phyloP scores from a whole-genome alignment of 768 basidiomycete genomes.

The Ramaria sp. region DNA sequence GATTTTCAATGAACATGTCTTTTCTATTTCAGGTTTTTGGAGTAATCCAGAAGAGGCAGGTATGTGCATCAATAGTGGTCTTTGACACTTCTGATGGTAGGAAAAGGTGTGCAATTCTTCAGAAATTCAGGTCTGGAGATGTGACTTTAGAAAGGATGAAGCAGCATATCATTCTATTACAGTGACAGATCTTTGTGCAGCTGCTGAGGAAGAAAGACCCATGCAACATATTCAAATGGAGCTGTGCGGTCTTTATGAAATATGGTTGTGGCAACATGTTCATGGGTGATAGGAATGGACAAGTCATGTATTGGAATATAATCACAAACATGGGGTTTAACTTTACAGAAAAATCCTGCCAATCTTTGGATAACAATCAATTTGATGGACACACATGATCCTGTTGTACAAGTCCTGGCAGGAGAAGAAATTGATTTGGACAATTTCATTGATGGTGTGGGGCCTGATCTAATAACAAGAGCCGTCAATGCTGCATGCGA shows the following conservation, averaged over 20 bases:
- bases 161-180: too few relatives aligned
- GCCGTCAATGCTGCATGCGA: constrained; percentile 12
- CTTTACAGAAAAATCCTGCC: not conserved
- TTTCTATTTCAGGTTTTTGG: not conserved
- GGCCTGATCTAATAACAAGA: constrained; percentile 5
- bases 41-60: not conserved
- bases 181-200: not conserved
- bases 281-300: not conserved
- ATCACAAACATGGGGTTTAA: not conserved
- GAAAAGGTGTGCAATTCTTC: too few relatives aligned
- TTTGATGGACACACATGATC: constrained; percentile 30
- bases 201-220: not conserved
- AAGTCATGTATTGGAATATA: not conserved
- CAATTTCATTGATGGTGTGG: not conserved
- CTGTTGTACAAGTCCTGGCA: constrained; percentile 28
- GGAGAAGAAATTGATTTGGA: constrained; percentile 12
- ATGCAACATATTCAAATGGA: not conserved
- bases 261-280: not conserved
- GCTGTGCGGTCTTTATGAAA: not conserved
- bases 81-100: not conserved
- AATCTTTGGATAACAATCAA: constrained; percentile 35
- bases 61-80: not conserved
- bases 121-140: too few relatives aligned
- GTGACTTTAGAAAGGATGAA: too few relatives aligned
- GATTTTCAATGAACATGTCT: not conserved